Base-by-base conservation (phyloP, 768 basidiomycete genomes). In the Russula sp. region DNA sequence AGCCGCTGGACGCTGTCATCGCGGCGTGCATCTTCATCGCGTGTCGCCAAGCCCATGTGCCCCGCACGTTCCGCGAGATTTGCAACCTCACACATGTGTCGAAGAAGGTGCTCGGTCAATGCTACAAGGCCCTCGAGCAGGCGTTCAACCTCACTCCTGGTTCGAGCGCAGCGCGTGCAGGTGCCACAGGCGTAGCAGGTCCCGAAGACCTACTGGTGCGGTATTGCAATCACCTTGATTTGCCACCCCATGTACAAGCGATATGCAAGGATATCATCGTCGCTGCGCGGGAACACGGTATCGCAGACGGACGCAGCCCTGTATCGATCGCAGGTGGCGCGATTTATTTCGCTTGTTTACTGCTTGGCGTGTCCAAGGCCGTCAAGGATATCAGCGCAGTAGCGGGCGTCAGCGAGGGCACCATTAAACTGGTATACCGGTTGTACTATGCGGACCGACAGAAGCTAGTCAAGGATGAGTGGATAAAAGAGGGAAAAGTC, bases 1-100 rank as follows among this genome's bases (percentile, higher is more conserved):
- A 98, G 75, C 89, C 90, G 2, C 82, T 92, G 68, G 90, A 94
- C 63, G 94, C 94, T 6, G 88, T 97, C 72, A 93, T 97, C 67
- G 96, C 96, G 32, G 95, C 96, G 1, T 98, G 96, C 76, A 95
- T 98, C 72, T 97, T 98, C 75, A 95, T 98, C 70, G 96, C 95
- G 0, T 97, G 94, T 74, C 83, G 96, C 42, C 92, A 95, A 75
- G 94, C 91, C 9, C 90, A 94, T 70, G 94, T 96, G n/a, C 92
- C 92, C 0, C 83, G 96, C 64, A 96, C 94, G 59, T 98, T 98
- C 79, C 86, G 90, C 71, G 97, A 97, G 79, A 95, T 97, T 54
- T 94, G 92, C 77, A 89, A 92, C 73, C 79, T 95, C 68, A 94
- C 94, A 9, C 87, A 90, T 70, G 96, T 98, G 64, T 88, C 91